Percentiles rank a stretch among this genome's conserved stretches.
These are phyloP conservation scores for Pichia membranifaciens DNA, from an alignment of 805 yeast species.

Conservation along the genomic window DNA sequence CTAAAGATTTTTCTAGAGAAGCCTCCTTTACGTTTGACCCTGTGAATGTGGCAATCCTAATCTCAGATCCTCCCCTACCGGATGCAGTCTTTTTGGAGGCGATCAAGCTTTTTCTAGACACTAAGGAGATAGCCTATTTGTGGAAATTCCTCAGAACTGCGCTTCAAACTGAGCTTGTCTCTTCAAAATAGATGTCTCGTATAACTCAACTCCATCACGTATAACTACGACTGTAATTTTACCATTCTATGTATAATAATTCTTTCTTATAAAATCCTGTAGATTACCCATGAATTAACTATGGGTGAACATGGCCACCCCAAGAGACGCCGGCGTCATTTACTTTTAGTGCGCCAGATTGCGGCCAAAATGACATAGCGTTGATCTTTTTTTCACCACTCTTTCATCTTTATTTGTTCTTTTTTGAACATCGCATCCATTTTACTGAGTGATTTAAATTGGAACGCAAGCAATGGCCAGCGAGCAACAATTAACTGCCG, in stretches of 20 bases:
- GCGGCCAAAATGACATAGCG: too few species aligned
- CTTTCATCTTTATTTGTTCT: too few species aligned
- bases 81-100: constrained; percentile 16
- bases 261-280: not conserved
- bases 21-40: constrained; percentile 41
- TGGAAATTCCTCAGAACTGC: constrained; percentile 31
- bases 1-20: constrained; percentile 37
- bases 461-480: too few species aligned
- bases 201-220: not conserved
- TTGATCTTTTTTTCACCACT: too few species aligned
- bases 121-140: constrained; percentile 30
- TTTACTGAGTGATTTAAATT: too few species aligned
- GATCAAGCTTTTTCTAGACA: constrained; percentile 20
- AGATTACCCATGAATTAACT: not conserved
- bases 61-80: constrained; percentile 32
- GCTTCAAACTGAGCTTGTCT: constrained; percentile 10
- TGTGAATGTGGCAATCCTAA: constrained; percentile 29
- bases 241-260: too few species aligned
- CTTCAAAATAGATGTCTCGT: not conserved
- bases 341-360: too few species aligned
- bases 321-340: too few species aligned
- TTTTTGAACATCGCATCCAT: too few species aligned
- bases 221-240: not conserved
- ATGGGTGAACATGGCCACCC: too few species aligned
- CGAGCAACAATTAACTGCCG: too few species aligned